Conservation (phyloP, 306 rosid genomes). For the Vicia faba region DNA sequence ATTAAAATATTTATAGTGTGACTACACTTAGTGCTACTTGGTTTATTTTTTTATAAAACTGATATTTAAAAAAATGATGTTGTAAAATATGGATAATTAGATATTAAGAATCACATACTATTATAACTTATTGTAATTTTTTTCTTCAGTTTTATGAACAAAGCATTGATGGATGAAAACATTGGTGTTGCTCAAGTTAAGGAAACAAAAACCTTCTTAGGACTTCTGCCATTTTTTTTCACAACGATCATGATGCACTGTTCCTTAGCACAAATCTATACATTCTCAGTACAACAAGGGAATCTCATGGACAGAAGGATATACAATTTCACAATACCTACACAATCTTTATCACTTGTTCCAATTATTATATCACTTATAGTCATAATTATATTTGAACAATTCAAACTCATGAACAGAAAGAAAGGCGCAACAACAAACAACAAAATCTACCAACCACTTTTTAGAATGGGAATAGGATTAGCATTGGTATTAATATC, state of each 20-base stretch:
- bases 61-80: too few species aligned
- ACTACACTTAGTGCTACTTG: background rate
- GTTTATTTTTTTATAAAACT: background rate
- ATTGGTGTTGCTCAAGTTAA: slow-evolving; percentile 24
- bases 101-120: background rate
- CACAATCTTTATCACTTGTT: slow-evolving; percentile 36
- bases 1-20: background rate
- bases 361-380: slow-evolving; percentile 35
- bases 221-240: slow-evolving; percentile 38
- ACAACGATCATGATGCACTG: slow-evolving; percentile 50
- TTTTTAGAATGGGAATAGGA: slow-evolving; percentile 41
- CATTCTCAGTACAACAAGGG: slow-evolving; percentile 51
- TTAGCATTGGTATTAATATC: slow-evolving; percentile 39
- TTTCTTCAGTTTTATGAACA: slow-evolving; percentile 40
- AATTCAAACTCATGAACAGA: background rate
- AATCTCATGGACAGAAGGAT: slow-evolving; percentile 38
- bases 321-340: slow-evolving; percentile 36
- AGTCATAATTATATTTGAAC: slow-evolving; percentile 37
- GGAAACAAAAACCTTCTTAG: slow-evolving; percentile 51
- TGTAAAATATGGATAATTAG: too few species aligned
- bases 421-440: background rate
- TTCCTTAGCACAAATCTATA: slow-evolving; percentile 42
- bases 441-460: slow-evolving; percentile 29
- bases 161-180: slow-evolving; percentile 33
- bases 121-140: background rate